These are phyloP conservation scores for Taphrina deformans DNA, from an alignment of 1,139 yeast species.

Conservation along the genomic window DNA sequence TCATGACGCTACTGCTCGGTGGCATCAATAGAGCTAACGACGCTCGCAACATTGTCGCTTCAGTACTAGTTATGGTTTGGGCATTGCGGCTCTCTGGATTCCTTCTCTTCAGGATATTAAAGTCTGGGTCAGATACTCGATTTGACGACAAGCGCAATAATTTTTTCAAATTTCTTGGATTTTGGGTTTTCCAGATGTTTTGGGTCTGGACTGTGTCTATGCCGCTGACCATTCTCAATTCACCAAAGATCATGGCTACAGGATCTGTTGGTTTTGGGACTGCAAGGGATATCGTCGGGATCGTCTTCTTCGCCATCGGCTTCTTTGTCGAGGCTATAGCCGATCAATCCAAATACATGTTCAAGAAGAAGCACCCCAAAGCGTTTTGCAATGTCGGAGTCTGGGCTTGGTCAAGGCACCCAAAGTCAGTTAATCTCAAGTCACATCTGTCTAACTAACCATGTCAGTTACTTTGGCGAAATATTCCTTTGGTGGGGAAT, in stretches of 20 bases:
- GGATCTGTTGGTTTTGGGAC: slow-evolving; percentile 22
- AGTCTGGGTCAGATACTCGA: slow-evolving; percentile 26
- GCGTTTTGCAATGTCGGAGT: slow-evolving; percentile 27
- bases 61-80: slow-evolving; percentile 30
- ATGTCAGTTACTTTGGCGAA: slow-evolving; percentile 18
- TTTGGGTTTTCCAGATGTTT: slow-evolving; percentile 32
- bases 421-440: background rate
- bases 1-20: slow-evolving; percentile 29
- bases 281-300: slow-evolving; percentile 24
- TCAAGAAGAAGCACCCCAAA: slow-evolving; percentile 31
- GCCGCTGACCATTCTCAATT: slow-evolving; percentile 23
- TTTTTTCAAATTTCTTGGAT: slow-evolving; percentile 31
- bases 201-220: slow-evolving; percentile 31
- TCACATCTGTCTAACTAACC: background rate
- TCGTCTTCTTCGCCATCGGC: slow-evolving; percentile 26
- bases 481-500: slow-evolving; percentile 32
- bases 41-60: slow-evolving; percentile 30
- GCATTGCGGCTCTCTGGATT: slow-evolving; percentile 31
- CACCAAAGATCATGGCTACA: slow-evolving; percentile 18
- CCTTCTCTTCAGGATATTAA: slow-evolving; percentile 24
- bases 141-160: slow-evolving; percentile 31
- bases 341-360: slow-evolving; percentile 28
- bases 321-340: slow-evolving; percentile 22
- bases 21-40: slow-evolving; percentile 24
- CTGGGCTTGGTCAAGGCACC: slow-evolving; percentile 27